Evolutionary conservation across 139 green algal species (phyloP).

Genomic region (Chlorella sp.): DNA sequence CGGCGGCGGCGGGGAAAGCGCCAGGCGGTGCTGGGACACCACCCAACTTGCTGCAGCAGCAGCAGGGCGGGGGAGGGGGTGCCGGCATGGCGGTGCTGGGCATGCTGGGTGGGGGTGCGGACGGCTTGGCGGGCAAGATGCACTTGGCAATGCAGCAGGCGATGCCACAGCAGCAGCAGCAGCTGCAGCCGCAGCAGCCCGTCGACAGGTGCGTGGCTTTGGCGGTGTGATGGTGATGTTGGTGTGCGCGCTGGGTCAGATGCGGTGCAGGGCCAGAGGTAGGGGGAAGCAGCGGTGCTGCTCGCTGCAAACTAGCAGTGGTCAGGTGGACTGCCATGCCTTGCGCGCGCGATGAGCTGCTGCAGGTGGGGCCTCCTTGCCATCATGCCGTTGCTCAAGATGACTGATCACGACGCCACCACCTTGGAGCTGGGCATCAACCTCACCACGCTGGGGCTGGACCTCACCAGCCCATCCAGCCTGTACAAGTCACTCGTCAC

Average conservation of each 20-base stretch:
- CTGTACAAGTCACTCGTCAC: constrained; percentile 60
- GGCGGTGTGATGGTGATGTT: no score
- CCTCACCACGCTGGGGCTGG: constrained; percentile 92
- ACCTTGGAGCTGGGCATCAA: constrained; percentile 94
- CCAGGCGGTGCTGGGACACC: no score
- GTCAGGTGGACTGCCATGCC: no score
- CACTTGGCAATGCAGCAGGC: neutral
- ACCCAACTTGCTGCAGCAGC: no score
- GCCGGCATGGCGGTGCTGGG: neutral
- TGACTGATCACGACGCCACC: constrained; percentile 88
- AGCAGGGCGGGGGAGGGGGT: neutral
- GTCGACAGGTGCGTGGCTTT: no score
- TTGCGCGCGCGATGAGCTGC: no score
- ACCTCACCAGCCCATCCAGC: constrained; percentile 70
- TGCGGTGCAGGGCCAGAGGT: no score
- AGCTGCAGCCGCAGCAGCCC: neutral
- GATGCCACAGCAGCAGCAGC: neutral
- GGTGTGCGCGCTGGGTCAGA: no score
- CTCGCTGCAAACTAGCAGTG: neutral
- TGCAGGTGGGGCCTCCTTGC: constrained; percentile 88
- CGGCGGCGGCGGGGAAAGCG: no score
- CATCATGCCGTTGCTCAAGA: constrained; percentile 88
- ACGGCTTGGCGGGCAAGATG: neutral
- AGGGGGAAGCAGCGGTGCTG: no score
- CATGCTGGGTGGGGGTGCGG: neutral